Percentiles rank a stretch among this genome's conserved stretches.
Conservation (phyloP, 2,329 filamentous ascomycete species). For the Parafenestella ontariensis region DNA sequence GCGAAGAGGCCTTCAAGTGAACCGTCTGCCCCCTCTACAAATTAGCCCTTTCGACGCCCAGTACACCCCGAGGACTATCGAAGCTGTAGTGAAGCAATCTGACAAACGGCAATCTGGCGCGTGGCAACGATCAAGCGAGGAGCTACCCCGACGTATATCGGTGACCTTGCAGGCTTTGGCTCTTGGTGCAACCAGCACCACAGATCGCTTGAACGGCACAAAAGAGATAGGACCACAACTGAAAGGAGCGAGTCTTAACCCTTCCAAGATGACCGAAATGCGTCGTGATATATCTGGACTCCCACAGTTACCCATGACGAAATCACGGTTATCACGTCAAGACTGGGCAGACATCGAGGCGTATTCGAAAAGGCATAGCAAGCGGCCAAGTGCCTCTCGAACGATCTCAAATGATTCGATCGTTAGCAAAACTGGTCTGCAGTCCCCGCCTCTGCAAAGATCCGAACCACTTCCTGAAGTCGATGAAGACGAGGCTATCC, state of each 20-base stretch:
- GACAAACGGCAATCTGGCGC: slow-evolving; percentile 19
- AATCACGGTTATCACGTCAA: slow-evolving; percentile 41
- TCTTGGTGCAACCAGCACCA: slow-evolving; percentile 20
- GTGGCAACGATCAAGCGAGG: slow-evolving; percentile 32
- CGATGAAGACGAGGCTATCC: slow-evolving; percentile 43
- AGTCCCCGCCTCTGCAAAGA: slow-evolving; percentile 31
- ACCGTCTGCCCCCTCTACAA: slow-evolving; percentile 18
- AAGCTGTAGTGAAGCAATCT: slow-evolving; percentile 15
- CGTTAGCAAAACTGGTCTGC: slow-evolving; percentile 12
- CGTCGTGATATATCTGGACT: slow-evolving; percentile 40
- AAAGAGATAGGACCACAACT: slow-evolving; percentile 11
- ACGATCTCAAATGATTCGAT: slow-evolving; percentile 22
- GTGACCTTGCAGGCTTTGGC: slow-evolving; percentile 29
- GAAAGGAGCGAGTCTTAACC: slow-evolving; percentile 16
- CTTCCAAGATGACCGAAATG: slow-evolving; percentile 36
- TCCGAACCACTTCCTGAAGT: slow-evolving; percentile 42
- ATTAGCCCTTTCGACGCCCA: slow-evolving; percentile 23
- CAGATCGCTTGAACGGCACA: slow-evolving; percentile 6
- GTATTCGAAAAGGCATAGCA: slow-evolving; percentile 38
- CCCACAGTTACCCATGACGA: slow-evolving; percentile 37
- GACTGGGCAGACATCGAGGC: slow-evolving; percentile 46
- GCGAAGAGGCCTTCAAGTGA: slow-evolving; percentile 9
- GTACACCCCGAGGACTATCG: slow-evolving; percentile 20
- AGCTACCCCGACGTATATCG: slow-evolving; percentile 33
- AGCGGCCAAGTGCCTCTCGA: slow-evolving; percentile 26